Conservation (phyloP, 163 green algal genomes). For the Volvox carteri region DNA sequence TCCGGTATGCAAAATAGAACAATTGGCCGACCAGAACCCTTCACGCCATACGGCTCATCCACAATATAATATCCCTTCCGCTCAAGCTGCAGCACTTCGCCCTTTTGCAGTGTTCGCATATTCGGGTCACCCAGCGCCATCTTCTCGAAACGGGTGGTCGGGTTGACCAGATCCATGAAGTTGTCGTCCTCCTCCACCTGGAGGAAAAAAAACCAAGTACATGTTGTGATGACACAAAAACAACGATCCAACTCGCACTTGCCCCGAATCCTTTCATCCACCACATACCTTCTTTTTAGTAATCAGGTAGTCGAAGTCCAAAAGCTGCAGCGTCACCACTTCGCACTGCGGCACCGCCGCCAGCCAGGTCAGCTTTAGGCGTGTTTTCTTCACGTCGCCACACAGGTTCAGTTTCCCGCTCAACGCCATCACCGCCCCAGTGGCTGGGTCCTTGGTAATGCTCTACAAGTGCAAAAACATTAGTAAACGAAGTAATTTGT, state of each 20-base stretch:
- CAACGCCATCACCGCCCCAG: constrained; percentile 56
- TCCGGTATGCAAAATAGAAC: constrained; percentile 96
- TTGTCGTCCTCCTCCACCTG: constrained; percentile 94
- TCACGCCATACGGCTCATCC: constrained; percentile 77
- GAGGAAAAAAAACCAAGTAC: background rate
- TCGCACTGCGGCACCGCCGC: constrained; percentile 63
- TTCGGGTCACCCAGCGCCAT: constrained; percentile 91
- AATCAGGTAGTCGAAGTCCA: constrained; percentile 90
- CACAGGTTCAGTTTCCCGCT: constrained; percentile 84
- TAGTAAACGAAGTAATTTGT: no score
- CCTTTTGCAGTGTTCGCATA: constrained; percentile 93
- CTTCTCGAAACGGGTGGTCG: constrained; percentile 72
- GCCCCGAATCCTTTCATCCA: background rate
- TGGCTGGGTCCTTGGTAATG: constrained; percentile 69
- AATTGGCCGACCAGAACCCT: constrained; percentile 73
- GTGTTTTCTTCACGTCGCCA: constrained; percentile 96
- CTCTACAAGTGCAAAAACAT: background rate
- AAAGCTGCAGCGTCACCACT: constrained; percentile 79
- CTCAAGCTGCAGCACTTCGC: constrained; percentile 97
- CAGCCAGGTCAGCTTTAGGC: constrained; percentile 98
- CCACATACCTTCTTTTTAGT: constrained; percentile 82
- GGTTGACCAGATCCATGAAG: constrained; percentile 87
- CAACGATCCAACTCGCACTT: background rate
- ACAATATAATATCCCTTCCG: constrained; percentile 98
- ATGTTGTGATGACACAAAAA: background rate